These are phyloP conservation scores for Xylaria sp. DNA, from an alignment of 2,329 filamentous ascomycete species.

Conservation along the genomic window DNA sequence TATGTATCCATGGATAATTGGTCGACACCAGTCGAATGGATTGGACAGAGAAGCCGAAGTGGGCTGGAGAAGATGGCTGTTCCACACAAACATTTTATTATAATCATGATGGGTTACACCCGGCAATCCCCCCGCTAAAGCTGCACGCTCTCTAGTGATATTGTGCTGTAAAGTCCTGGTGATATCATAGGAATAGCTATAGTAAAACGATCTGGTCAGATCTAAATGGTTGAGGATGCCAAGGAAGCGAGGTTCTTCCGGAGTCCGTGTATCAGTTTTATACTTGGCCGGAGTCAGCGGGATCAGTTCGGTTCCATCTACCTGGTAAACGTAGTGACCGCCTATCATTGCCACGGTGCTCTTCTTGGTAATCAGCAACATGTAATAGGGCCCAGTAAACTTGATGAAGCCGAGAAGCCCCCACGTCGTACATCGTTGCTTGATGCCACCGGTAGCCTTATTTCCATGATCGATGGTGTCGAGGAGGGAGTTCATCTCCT, in stretches of 20 bases:
- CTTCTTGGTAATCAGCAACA: conserved; percentile 95
- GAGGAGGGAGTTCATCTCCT: conserved; percentile 92
- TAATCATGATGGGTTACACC: conserved; percentile 72
- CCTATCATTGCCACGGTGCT: conserved; percentile 96
- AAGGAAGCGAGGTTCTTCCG: conserved; percentile 90
- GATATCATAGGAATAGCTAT: conserved; percentile 97
- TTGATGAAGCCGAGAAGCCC: conserved; percentile 93
- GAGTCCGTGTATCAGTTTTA: conserved; percentile 80
- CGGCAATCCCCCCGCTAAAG: conserved; percentile 72
- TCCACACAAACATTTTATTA: conserved; percentile 99
- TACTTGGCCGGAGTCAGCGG: conserved; percentile 82
- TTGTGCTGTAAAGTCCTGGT: conserved; percentile 93
- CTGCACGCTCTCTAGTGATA: conserved; percentile 80
- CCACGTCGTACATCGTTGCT: conserved; percentile 90
- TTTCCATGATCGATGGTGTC: conserved; percentile 97
- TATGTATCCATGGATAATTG: conserved; percentile 95
- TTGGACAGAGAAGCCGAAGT: conserved; percentile 76
- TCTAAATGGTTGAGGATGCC: conserved; percentile 92
- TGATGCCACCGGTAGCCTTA: conserved; percentile 87
- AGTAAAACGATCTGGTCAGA: conserved; percentile 92
- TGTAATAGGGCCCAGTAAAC: conserved; percentile 96
- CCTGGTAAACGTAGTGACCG: conserved; percentile 94
- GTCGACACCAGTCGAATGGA: conserved; percentile 94
- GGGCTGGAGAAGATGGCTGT: conserved; percentile 85
- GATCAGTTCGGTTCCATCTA: conserved; percentile 92